Base-by-base conservation (phyloP, 2,329 filamentous ascomycete genomes). In the Torrubiellomyces zombiae region DNA sequence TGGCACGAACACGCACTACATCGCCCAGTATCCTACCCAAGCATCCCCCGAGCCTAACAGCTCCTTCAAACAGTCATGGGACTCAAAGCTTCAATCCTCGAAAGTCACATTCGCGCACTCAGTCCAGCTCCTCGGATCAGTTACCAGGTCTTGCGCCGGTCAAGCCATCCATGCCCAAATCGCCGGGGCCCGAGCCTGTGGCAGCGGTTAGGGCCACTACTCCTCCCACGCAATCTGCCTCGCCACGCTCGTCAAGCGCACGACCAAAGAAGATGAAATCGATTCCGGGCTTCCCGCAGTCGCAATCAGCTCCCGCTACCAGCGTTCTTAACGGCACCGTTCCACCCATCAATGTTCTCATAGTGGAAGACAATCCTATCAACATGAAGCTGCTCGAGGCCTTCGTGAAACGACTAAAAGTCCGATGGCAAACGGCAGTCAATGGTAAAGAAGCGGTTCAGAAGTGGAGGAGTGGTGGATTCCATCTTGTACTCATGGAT, bases 281-380 rank as follows among this genome's bases (percentile, higher is more conserved):
- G 38, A 50, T 45, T 15, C 43, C 45, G 16, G 54, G 57, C 12
- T 46, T 53, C 25, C 47, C 58, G 2, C 50, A 45, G 9, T 43
- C 76, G 31, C n/a, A n/a, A n/a, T n/a, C 64, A 8, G 14, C 9
- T 9, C 20, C 23, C 15, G 20, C 66, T 14, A 60, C 73, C 4
- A 73, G 68, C 16, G 62, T 80, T 39, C 64, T 92, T 15, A 82
- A 86, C 37, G 76, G 75, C 27, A 74, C 74, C 2, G 82, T 95
- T 1, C 89, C 89, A 6, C 86, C 89, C 2, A 95, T 98, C 55
- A 95, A 92, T 39, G 85, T 95, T 6, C 62, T 98, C 21, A 93
- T 98, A 32, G 89, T 98, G 9, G 89, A 98, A 56, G 89, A 98
- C 55, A 98, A 98, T 50, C 83, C 89, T 34, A 95, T 98, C 63